Base-by-base conservation (phyloP, 495 filamentous ascomycete genomes). In the Annulohypoxylon moriforme region DNA sequence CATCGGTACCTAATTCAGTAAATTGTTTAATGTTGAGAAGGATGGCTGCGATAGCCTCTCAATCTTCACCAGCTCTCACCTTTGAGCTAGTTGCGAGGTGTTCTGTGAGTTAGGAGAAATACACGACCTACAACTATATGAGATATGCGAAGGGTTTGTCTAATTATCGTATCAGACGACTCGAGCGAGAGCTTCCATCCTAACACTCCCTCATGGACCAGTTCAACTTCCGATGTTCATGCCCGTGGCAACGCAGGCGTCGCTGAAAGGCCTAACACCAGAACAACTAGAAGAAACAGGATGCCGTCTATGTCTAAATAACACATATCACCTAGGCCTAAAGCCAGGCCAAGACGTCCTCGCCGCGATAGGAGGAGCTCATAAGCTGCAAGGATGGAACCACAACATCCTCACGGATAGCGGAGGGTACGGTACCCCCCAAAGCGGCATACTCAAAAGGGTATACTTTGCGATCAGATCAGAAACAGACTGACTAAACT, bases 191-290 rank as follows among this genome's bases (percentile, higher is more conserved):
- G 96, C 96, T n/a, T 93, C 94, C 60, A 89, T 90, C 60, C 87
- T 99, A 50, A 89, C 89, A 11, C 89, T 99, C 1, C 96, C 96
- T 36, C 96, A 98, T 88, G 96, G 96, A 73, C 85, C 91, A 0
- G 94, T 98, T 13, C 86, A 91, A 57, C 86, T 98, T 10, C 96
- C 96, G 1, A 89, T 98, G 22, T 99, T 98, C 80, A 98, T 98
- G 94, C 96, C 96, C 16, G 96, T 98, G 29, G 96, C 96, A 16
- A 98, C 96, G n/a, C 96, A 99, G 80, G 96, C 92, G 0, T 94
- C 95, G 0, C 83, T 99, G 31, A 99, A 99, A 78, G 96, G 96
- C 27, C 81, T 99, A 60, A 98, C 96, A 27, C 93, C 94, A 1
- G 91, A 95, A 69, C 96, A 99, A 73, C 83, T 99, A 20, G 93